Evolutionary conservation across 768 basidiomycete genomes (phyloP).

Genomic region (Boletus sp.): DNA sequence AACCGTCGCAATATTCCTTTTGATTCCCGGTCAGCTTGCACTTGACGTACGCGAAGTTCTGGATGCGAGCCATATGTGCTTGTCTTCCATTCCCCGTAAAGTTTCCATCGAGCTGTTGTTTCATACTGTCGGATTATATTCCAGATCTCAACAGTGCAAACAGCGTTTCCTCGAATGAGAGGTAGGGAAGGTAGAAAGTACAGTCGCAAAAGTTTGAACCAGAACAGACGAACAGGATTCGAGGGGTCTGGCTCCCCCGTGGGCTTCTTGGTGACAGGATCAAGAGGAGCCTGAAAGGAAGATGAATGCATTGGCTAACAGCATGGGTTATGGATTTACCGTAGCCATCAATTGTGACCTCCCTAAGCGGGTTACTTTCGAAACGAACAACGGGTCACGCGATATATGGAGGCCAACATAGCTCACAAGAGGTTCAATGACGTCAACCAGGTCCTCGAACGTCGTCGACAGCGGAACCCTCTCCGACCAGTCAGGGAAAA

Average conservation of each 20-base stretch:
- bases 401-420: slow-evolving; percentile 81
- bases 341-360: slow-evolving; percentile 57
- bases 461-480: slow-evolving; percentile 62
- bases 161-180: slow-evolving; percentile 79
- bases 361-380: slow-evolving; percentile 78
- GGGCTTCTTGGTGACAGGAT: slow-evolving; percentile 61
- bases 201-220: slow-evolving; percentile 76
- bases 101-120: slow-evolving; percentile 75
- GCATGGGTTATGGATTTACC: slow-evolving; percentile 33
- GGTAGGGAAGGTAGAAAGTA: slow-evolving; percentile 87
- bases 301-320: slow-evolving; percentile 3
- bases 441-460: slow-evolving; percentile 66
- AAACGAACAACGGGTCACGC: slow-evolving; percentile 72
- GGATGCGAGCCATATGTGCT: slow-evolving; percentile 69
- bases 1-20: slow-evolving; percentile 88
- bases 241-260: slow-evolving; percentile 50
- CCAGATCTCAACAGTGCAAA: slow-evolving; percentile 92
- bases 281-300: slow-evolving; percentile 40
- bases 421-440: slow-evolving; percentile 75
- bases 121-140: slow-evolving; percentile 78
- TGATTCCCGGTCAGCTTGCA: slow-evolving; percentile 83
- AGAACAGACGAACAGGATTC: slow-evolving; percentile 68
- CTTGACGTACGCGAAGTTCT: slow-evolving; percentile 72
- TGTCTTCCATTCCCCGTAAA: slow-evolving; percentile 96
- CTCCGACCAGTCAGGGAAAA: slow-evolving; percentile 82